Evolutionary conservation across 78 protist species (phyloP), one percentile per base, ranked within the genome.

Genomic region (Dictyostelium discoideum): DNA sequence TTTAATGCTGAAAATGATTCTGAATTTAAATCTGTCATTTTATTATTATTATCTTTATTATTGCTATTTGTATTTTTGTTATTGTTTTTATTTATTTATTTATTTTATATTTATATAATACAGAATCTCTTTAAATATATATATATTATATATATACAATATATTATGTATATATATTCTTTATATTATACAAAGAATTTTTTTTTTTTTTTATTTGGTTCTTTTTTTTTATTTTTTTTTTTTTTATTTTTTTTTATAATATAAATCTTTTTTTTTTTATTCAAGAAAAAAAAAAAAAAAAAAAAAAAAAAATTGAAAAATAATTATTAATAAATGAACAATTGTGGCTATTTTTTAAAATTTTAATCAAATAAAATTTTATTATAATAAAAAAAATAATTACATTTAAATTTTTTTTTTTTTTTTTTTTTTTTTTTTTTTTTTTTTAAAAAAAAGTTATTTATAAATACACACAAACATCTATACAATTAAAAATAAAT

Each of bases 1-100:
- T 80, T 74, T 42, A 90, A 54, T 24, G 95, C 95, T 46, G 95
- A 90, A 65, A 90, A 90, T 26, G 32, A 46, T 77, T 90, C 95
- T 72, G 95, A 29, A 84, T 84, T 60, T 54, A 60, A 24, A 54
- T 60, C 77, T 84, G 87, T 63, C 87, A 60, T 84, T 84, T 76
- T 76, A 76, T 16, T 76, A 20, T 76, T 32, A 24, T 5, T 74
- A 74, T 74, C 39, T 13, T n/a, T 74, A 74, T 11, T 76, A 32
- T n/a, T n/a, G n/a, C n/a, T n/a, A n/a, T 32, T 32, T 32, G 1
- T 32, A 32, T 32, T 32, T 32, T 32, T 32, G 2, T 18, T 76
- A 24, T 26, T 69, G 13, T 63, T 22, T 20, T 20, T 63, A 16
- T 22, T 69, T 69, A 26, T 20, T 20, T 63, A 16, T 22, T 69